Base-by-base conservation (phyloP, 129 eudicot genomes). In the Lonicera japonica region DNA sequence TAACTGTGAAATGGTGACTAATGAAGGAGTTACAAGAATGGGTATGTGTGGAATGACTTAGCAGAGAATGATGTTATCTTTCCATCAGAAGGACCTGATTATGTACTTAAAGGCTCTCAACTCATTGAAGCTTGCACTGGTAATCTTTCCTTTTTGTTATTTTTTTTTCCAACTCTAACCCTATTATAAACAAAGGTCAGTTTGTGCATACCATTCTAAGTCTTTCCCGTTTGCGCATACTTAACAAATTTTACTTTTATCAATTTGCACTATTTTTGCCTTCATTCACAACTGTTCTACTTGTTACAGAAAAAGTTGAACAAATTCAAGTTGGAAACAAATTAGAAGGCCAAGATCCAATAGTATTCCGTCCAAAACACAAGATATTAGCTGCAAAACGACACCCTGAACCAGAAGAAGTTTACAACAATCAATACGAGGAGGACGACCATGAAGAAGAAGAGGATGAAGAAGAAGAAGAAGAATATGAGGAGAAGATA, bases 31-130 rank as follows among this genome's bases (percentile, higher is more conserved):
- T 92, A 87, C 82, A 92, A 85, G 73, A 87, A 80, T 64, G 98
- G 98, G 34, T 92, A 92, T 57, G 98, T 92, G 25, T 92, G 98
- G 98, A 84, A 92, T 76, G 98, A 92, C 78, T 74, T 92, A 70
- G 77, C 82, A 5, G 94, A 87, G 51, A 84, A 87, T 76, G 98
- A 92, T 63, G 63, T 75, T 14, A 84, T 92, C 24, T 76, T 41
- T 8, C 83, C 98, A 57, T 77, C 91, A 17, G 95, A 92, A 57
- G 98, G 84, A 53, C 82, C 79, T 10, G 98, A 92, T 21, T 92
- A 82, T 66, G 88, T 92, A 4, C 94, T 92, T 65, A 92, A 92
- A 73, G 98, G 95, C 39, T 92, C 91, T 63, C 86, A 87, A 68
- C 57, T 91, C 24, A 66, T 83, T 34, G 61, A 73, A 22, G 74